These are phyloP conservation scores for Herpetospermum pedunculosum DNA, from an alignment of 306 rosid species.

Conservation along the genomic window DNA sequence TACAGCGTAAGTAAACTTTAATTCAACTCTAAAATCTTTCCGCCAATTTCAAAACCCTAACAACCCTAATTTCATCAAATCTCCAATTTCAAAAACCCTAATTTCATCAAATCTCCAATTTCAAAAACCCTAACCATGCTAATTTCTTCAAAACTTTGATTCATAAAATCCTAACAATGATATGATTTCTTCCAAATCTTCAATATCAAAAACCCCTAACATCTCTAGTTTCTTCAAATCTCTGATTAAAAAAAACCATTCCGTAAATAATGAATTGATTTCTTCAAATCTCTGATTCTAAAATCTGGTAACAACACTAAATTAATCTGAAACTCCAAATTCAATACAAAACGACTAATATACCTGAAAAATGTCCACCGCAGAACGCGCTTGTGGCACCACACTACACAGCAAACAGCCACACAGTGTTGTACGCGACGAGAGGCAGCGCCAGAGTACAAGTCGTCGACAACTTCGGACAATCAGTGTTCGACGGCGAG, in stretches of 20 bases:
- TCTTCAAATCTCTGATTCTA: no score
- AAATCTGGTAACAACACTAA: not conserved
- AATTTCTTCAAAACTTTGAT: no score
- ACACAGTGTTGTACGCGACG: conserved; percentile 11
- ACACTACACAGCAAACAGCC: conserved; percentile 15
- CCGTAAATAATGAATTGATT: not conserved
- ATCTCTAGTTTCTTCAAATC: not conserved
- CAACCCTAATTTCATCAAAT: not conserved
- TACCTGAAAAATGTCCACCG: not conserved
- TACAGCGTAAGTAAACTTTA: conserved; percentile 14
- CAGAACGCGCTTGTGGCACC: conserved; percentile 21
- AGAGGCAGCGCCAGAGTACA: conserved; percentile 19
- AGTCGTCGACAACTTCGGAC: conserved; percentile 11
- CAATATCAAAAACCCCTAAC: no score
- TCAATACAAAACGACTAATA: not conserved
- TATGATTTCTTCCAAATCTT: no score
- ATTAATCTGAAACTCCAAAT: not conserved
- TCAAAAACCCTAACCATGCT: no score
- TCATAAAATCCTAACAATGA: no score
- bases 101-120: no score
- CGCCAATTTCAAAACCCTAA: not conserved
- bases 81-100: not conserved
- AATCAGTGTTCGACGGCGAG: conserved; percentile 18
- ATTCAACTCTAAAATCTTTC: not conserved
- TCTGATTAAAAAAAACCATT: not conserved